Base-by-base conservation (phyloP, 345 rosid genomes). In the Salix viminalis region DNA sequence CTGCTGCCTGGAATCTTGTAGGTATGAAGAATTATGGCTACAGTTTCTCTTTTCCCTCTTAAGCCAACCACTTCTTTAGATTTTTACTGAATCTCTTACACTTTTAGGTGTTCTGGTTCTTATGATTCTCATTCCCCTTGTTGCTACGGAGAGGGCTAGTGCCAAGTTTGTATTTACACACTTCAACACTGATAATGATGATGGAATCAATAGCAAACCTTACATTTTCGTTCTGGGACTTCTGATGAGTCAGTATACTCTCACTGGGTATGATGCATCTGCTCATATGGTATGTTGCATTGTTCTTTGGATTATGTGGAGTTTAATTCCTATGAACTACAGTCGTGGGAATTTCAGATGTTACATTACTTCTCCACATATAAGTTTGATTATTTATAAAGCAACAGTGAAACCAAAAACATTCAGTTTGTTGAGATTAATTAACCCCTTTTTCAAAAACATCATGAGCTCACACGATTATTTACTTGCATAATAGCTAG, bases 231-330 rank as follows among this genome's bases (percentile, higher is more conserved):
- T 91, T 71, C 82, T 93, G 34, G 99, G 99, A 56, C 94, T 96
- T 75, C 88, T 96, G 23, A 91, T 96, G 99, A 93, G 94, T 81
- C 98, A 96, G 82, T 93, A 96, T 71, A 96, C 99, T 30, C 90
- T 96, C 44, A 82, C 92, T 23, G 99, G 98, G 21, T 93, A 93
- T 68, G 98, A 96, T 85, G 98, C 98, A 1, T 96, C 99, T 68
- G 98, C 97, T 75, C 99, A 93, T 85, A 90, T 96, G 99, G 99
- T 95, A 82, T 81, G 86, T 74, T 58, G 11, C 41, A 37, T 71
- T 65, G 18, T 60, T 61, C 70, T 73, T 58, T 65, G 16, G 0
- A n/a, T 56, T 75, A 66, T 0, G 69, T 18, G 44, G 23, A 66
- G 69, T 66, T 7, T 69, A 34, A 23, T n/a, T n/a, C 62, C 14